These are phyloP conservation scores for Panus rudis DNA, from an alignment of 768 basidiomycete genomes.

Conservation along the genomic window DNA sequence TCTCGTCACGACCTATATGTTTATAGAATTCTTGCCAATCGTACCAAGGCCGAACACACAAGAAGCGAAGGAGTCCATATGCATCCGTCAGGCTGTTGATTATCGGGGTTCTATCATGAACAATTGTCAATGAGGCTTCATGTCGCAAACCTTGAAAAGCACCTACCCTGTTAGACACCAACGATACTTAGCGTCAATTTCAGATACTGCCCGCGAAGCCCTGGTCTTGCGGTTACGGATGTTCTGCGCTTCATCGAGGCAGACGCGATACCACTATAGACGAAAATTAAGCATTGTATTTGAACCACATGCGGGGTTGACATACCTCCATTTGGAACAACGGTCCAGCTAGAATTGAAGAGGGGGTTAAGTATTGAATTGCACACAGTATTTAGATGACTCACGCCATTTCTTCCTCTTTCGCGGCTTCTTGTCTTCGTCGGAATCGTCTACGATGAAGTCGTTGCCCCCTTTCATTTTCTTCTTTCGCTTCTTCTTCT, in stretches of 20 bases:
- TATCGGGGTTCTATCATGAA: conserved; percentile 48
- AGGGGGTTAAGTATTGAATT: too few relatives aligned
- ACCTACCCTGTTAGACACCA: conserved; percentile 63
- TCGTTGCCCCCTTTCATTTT: conserved; percentile 11
- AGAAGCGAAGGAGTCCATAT: conserved; percentile 38
- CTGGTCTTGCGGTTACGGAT: conserved; percentile 37
- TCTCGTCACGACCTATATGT: conserved; percentile 30
- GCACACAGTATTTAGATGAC: too few relatives aligned
- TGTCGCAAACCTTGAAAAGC: conserved; percentile 6
- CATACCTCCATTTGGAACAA: conserved; percentile 44
- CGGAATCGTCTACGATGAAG: conserved; percentile 23
- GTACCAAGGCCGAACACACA: conserved; percentile 30
- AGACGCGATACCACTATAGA: conserved; percentile 42
- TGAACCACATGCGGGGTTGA: neutral
- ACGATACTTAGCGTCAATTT: conserved; percentile 44
- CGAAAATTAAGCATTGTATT: neutral
- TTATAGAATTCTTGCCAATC: conserved; percentile 36
- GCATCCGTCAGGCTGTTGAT: conserved; percentile 55
- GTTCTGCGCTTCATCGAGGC: conserved; percentile 52
- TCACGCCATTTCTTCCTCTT: conserved; percentile 38
- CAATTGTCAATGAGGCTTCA: neutral
- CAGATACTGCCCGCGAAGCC: conserved; percentile 46
- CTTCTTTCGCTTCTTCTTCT: conserved; percentile 28
- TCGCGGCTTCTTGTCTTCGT: conserved; percentile 17
- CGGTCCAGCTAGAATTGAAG: conserved; percentile 39